These are phyloP conservation scores for Mychonastes homosphaera DNA, from an alignment of 139 green algal genomes.

Conservation along the genomic window DNA sequence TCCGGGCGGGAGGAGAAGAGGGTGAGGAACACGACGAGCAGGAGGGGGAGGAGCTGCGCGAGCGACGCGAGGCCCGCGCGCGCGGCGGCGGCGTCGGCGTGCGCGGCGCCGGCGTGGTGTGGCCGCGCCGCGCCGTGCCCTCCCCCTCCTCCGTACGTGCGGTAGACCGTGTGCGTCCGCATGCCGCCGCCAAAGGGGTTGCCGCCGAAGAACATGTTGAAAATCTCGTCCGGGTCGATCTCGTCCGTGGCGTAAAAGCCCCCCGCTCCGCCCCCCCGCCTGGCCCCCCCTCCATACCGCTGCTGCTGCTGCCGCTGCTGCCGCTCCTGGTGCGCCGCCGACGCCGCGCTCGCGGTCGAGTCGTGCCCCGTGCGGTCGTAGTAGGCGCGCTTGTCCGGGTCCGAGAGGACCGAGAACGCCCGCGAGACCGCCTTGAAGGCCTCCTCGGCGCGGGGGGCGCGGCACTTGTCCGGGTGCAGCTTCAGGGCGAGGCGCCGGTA, in stretches of 20 bases:
- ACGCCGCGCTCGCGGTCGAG: neutral
- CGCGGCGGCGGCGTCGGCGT: constrained; percentile 1
- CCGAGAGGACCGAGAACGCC: constrained; percentile 45
- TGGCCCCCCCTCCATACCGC: neutral
- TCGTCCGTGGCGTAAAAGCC: constrained; percentile 21
- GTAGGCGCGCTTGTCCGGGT: constrained; percentile 43
- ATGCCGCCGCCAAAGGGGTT: neutral
- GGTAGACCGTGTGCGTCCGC: neutral
- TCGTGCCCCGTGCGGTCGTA: constrained; percentile 38
- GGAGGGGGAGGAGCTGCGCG: constrained; percentile 30
- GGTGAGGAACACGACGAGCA: constrained; percentile 28
- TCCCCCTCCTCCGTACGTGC: neutral
- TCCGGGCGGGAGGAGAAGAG: constrained; percentile 18
- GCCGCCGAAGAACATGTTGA: constrained; percentile 60
- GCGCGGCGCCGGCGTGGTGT: neutral
- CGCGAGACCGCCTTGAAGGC: constrained; percentile 50
- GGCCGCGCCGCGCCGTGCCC: neutral
- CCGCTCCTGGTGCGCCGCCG: constrained; percentile 21
- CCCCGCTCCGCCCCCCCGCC: neutral
- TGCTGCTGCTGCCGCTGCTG: constrained; percentile 14
- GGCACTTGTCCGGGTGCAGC: constrained; percentile 57
- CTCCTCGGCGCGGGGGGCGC: constrained; percentile 34
- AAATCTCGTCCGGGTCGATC: constrained; percentile 56
- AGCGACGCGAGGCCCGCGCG: constrained; percentile 10
- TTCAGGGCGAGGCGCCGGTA: constrained; percentile 49